Percentiles rank a stretch among this genome's conserved stretches.
Evolutionary conservation across 495 filamentous ascomycete species (phyloP).

Genomic region (Lepidopterella palustris): DNA sequence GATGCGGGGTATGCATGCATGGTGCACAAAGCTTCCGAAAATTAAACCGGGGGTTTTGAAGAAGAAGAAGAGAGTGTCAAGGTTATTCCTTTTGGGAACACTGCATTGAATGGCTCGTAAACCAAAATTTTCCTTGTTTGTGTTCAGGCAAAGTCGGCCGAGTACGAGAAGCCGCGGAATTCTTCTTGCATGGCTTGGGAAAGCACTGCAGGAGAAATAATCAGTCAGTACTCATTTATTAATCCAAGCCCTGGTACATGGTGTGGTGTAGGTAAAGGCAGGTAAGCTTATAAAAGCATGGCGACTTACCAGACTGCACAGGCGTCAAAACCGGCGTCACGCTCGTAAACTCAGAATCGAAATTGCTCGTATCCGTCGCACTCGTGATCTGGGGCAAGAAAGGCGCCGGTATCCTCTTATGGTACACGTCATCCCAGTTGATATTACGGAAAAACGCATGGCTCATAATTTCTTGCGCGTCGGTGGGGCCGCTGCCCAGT

Average conservation of each 20-base stretch:
- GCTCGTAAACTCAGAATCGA: conserved; percentile 97
- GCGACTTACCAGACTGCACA: conserved; percentile 83
- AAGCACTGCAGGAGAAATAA: conserved; percentile 57
- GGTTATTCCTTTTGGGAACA: too few relatives aligned
- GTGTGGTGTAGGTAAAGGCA: neutral
- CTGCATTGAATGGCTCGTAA: too few relatives aligned
- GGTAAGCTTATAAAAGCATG: neutral
- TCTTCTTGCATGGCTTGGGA: conserved; percentile 99
- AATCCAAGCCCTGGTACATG: conserved; percentile 1
- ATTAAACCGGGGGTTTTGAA: neutral
- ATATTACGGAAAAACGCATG: conserved; percentile 97
- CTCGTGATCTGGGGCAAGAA: conserved; percentile 84
- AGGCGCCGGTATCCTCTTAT: conserved; percentile 83
- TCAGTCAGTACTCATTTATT: too few relatives aligned
- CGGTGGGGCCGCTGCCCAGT: conserved; percentile 88
- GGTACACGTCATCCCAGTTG: conserved; percentile 97
- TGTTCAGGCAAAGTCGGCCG: conserved; percentile 55
- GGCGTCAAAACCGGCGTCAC: conserved; percentile 96
- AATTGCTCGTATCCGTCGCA: conserved; percentile 97
- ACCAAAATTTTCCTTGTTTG: too few relatives aligned
- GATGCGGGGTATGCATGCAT: too few relatives aligned
- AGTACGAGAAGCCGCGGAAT: conserved; percentile 98
- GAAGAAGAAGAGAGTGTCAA: neutral
- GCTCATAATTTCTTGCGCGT: conserved; percentile 98
- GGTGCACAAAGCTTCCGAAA: too few relatives aligned